Evolutionary conservation across 2,329 filamentous ascomycete species (phyloP).

Genomic region (Alternaria postmessia): DNA sequence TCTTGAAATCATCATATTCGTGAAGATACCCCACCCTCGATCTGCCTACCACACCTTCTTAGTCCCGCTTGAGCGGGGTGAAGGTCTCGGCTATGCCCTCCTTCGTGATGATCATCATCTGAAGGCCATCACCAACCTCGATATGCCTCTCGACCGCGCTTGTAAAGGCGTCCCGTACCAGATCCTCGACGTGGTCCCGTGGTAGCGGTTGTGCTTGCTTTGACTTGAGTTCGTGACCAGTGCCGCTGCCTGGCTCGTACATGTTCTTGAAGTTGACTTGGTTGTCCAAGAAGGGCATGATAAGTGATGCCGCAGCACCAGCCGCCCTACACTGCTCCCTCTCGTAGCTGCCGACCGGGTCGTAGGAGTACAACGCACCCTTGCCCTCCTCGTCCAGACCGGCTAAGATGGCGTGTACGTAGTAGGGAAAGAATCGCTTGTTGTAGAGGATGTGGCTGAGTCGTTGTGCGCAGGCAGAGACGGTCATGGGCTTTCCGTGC

Average conservation of each 20-base stretch:
- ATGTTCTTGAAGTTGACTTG: slow-evolving; percentile 99
- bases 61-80: slow-evolving; percentile 75
- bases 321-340: slow-evolving; percentile 94
- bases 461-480: slow-evolving; percentile 93
- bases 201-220: slow-evolving; percentile 74
- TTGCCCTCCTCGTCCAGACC: slow-evolving; percentile 94
- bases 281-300: slow-evolving; percentile 99
- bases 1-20: slow-evolving; percentile 48
- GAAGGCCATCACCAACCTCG: slow-evolving; percentile 94
- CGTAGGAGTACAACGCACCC: slow-evolving; percentile 95
- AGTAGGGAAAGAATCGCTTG: slow-evolving; percentile 99
- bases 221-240: slow-evolving; percentile 80
- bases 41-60: slow-evolving; percentile 23
- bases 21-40: slow-evolving; percentile 39
- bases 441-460: slow-evolving; percentile 94
- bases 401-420: slow-evolving; percentile 91
- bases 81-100: slow-evolving; percentile 88
- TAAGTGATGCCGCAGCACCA: slow-evolving; percentile 89
- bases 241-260: slow-evolving; percentile 85
- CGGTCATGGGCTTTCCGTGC: slow-evolving; percentile 94
- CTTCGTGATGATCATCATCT: slow-evolving; percentile 92
- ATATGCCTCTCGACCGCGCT: slow-evolving; percentile 98
- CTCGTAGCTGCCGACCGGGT: slow-evolving; percentile 97
- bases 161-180: slow-evolving; percentile 97
- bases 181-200: slow-evolving; percentile 76